phyloP scores from a whole-genome alignment of 371 early-diverging fungal genomes.

The Batrachochytrium dendrobatidis region DNA sequence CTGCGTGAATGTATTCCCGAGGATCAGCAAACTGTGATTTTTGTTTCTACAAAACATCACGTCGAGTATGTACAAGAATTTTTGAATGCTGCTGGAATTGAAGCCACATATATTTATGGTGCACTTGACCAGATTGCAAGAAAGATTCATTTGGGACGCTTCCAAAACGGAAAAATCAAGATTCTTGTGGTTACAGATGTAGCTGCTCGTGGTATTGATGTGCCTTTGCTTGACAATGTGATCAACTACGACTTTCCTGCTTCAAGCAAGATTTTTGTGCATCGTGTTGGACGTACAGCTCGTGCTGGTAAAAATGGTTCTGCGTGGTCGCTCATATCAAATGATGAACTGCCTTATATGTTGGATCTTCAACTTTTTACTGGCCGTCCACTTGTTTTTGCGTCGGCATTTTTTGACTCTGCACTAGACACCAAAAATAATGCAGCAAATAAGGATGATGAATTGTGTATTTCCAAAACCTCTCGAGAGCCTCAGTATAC shows the following conservation, averaged over 20 bases:
- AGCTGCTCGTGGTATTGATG: conserved; percentile 99
- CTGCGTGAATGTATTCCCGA: conserved; percentile 47
- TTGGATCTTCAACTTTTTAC: conserved; percentile 89
- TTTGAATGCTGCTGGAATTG: conserved; percentile 60
- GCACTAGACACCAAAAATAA: neutral
- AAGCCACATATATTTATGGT: conserved; percentile 85
- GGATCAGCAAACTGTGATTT: conserved; percentile 80
- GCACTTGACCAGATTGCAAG: conserved; percentile 90
- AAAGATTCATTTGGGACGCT: conserved; percentile 73
- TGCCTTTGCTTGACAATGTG: conserved; percentile 92
- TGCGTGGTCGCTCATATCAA: conserved; percentile 83
- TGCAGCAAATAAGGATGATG: conserved; percentile 18
- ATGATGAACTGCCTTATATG: conserved; percentile 87
- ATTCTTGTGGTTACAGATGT: conserved; percentile 97
- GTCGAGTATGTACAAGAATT: conserved; percentile 86
- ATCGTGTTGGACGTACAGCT: conserved; percentile 97
- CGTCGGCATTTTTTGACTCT: conserved; percentile 18
- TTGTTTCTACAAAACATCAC: conserved; percentile 93
- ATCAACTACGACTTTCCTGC: conserved; percentile 96
- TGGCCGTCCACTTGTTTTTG: conserved; percentile 65
- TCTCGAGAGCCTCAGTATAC: conserved; percentile 61
- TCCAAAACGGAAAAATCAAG: conserved; percentile 69
- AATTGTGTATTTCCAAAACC: neutral
- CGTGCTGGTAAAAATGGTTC: conserved; percentile 92
- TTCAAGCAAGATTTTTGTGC: conserved; percentile 92